These are phyloP conservation scores for Lactuca saligna DNA, from an alignment of 129 eudicot species.

Conservation along the genomic window DNA sequence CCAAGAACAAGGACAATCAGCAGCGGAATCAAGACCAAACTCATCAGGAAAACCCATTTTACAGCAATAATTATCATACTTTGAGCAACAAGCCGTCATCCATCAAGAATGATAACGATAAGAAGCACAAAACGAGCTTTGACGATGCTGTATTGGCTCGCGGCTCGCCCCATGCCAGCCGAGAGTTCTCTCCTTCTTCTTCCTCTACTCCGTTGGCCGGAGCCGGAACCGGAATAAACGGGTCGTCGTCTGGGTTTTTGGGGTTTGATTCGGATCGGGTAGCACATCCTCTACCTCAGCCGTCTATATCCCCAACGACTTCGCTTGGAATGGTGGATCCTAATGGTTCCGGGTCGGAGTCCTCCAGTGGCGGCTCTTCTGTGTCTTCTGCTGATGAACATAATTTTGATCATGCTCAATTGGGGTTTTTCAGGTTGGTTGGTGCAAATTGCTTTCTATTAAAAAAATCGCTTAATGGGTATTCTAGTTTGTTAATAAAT, in stretches of 20 bases:
- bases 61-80: conserved; percentile 19
- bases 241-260: conserved; percentile 26
- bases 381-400: conserved; percentile 65
- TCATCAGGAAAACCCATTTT: conserved; percentile 31
- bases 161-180: conserved; percentile 44
- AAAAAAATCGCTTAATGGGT: not conserved
- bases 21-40: conserved; percentile 10
- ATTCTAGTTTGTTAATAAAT: not conserved
- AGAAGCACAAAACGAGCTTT: conserved; percentile 37
- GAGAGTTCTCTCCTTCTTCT: conserved; percentile 36
- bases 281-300: conserved; percentile 68
- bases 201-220: conserved; percentile 23
- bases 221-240: conserved; percentile 16
- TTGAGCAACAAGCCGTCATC: conserved; percentile 16
- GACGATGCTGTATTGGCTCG: conserved; percentile 38
- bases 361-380: conserved; percentile 83
- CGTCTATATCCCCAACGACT: conserved; percentile 34
- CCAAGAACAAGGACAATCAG: conserved; percentile 51
- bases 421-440: conserved; percentile 55
- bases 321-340: conserved; percentile 29
- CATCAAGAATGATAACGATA: conserved; percentile 23
- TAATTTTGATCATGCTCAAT: conserved; percentile 50
- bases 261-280: conserved; percentile 40
- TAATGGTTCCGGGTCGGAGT: conserved; percentile 48
- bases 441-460: not conserved